A percentile compares a stretch with the other conserved stretches of the same genome.
Conservation (phyloP, 1,284 basidiomycete species). For the Ustilago xerochloae region DNA sequence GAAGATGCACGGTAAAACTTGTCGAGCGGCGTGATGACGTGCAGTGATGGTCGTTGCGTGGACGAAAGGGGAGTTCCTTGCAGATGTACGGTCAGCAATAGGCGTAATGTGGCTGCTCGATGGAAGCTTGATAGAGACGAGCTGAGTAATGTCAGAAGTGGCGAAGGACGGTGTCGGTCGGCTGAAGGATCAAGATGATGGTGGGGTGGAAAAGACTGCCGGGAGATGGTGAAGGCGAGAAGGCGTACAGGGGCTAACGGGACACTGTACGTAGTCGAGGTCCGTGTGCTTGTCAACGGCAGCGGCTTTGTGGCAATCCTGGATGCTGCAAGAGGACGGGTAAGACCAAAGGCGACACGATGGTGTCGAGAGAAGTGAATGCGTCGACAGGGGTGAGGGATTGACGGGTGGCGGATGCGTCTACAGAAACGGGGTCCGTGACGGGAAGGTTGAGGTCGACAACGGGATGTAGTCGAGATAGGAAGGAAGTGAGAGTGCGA, state of each 20-base stretch:
- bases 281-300: conserved; percentile 6
- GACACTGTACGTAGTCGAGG: background rate
- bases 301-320: background rate
- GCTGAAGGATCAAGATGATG: background rate
- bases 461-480: background rate
- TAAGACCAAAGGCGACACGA: background rate
- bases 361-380: background rate
- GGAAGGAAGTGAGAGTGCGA: background rate
- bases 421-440: conserved; percentile 1
- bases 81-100: background rate
- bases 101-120: background rate
- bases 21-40: background rate
- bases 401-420: conserved; percentile 5
- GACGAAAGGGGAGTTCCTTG: background rate
- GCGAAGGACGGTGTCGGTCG: background rate
- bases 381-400: background rate
- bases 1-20: conserved; percentile 7
- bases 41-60: background rate
- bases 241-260: conserved; percentile 4
- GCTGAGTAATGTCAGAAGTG: background rate
- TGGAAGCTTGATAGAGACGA: no score
- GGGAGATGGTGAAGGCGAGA: background rate
- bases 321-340: background rate
- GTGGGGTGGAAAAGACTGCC: background rate
- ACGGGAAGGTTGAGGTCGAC: background rate